phyloP scores from a whole-genome alignment of 1,284 basidiomycete genomes.

The Leccinum subrobustum region DNA sequence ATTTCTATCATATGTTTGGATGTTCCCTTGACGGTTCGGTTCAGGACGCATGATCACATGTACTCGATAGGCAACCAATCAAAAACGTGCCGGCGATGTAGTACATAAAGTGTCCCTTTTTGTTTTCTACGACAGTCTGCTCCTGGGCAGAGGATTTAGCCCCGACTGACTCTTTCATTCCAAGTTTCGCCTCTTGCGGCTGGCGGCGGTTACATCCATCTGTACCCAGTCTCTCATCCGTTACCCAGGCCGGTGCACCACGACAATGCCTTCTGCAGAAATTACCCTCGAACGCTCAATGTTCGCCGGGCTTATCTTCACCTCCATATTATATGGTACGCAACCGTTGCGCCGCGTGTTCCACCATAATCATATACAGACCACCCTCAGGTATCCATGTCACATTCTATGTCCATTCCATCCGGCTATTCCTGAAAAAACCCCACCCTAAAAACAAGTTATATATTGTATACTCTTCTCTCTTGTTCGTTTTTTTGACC shows the following conservation, averaged over 20 bases:
- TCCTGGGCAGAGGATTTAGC: not conserved
- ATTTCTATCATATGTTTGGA: not conserved
- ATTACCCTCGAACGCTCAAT: not conserved
- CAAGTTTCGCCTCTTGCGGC: too few species aligned
- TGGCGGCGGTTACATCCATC: too few species aligned
- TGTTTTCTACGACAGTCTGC: not conserved
- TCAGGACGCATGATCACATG: not conserved
- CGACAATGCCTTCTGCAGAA: too few species aligned
- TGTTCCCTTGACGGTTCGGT: not conserved
- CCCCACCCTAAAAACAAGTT: not conserved
- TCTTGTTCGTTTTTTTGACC: conserved; percentile 2
- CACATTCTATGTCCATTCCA: not conserved
- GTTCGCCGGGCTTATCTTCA: conserved; percentile 1
- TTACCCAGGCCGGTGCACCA: too few species aligned
- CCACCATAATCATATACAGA: not conserved
- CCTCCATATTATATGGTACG: conserved; percentile 1
- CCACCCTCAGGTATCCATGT: conserved; percentile 1
- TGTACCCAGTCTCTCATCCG: too few species aligned
- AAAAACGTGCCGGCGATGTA: not conserved
- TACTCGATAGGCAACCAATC: not conserved
- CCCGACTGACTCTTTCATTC: too few species aligned
- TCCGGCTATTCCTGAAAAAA: not conserved
- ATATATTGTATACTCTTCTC: conserved; percentile 2
- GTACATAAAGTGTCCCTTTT: not conserved
- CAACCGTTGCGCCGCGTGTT: not conserved